Percentiles rank a stretch among this genome's conserved stretches.
Evolutionary conservation across 2,329 filamentous ascomycete genomes (phyloP).

Genomic region (Fusarium aywerte): DNA sequence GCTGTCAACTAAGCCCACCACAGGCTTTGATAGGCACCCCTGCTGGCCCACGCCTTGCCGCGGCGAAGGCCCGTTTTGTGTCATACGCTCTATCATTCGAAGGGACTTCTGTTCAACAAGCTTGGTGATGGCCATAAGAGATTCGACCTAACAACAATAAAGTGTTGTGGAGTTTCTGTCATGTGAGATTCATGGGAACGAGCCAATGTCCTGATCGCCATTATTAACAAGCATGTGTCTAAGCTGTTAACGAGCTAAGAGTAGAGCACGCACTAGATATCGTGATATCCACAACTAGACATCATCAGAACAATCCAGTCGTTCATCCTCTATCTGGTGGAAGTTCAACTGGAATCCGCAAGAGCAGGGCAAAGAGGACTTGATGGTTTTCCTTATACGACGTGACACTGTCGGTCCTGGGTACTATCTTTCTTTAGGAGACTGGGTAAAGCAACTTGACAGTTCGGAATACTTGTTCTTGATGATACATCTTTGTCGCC

Average conservation of each 20-base stretch:
- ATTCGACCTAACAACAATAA: neutral
- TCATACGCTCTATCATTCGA: constrained; percentile 19
- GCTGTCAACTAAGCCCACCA: constrained; percentile 36
- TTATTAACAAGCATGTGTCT: neutral
- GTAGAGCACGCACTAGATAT: neutral
- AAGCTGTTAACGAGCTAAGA: neutral
- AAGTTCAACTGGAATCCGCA: neutral
- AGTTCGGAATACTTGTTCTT: constrained; percentile 9
- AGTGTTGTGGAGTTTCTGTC: neutral
- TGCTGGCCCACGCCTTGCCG: constrained; percentile 35
- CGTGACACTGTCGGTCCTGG: neutral
- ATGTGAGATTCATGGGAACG: constrained; percentile 19
- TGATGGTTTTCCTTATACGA: neutral
- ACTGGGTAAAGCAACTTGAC: neutral
- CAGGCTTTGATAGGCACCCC: constrained; percentile 24
- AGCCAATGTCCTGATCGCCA: neutral
- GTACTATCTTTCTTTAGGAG: neutral
- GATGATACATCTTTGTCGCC: too few species aligned
- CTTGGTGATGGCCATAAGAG: constrained; percentile 2
- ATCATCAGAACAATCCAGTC: neutral
- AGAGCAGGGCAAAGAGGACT: neutral
- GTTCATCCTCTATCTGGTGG: neutral
- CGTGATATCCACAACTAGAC: neutral
- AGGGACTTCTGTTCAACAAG: constrained; percentile 24
- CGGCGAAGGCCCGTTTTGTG: constrained; percentile 43